phyloP scores from a whole-genome alignment of 2,329 filamentous ascomycete genomes.

The Ilyonectria destructans region DNA sequence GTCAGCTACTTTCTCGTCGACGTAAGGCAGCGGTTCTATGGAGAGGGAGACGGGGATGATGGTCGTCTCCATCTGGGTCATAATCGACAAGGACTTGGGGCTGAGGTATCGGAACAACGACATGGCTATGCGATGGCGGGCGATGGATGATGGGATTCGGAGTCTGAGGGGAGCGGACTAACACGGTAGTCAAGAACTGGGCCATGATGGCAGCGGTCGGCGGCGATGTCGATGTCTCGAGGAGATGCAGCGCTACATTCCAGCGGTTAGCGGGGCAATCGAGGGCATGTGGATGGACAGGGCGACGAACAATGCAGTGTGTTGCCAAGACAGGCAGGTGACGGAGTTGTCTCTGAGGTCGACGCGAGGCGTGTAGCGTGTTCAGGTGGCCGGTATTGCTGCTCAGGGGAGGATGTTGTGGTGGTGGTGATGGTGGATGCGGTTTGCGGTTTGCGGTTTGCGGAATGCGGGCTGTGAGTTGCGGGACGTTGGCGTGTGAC shows the following conservation, averaged over 20 bases:
- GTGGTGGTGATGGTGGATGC: slow-evolving; percentile 9
- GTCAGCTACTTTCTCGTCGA: slow-evolving; percentile 52
- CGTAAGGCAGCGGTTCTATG: slow-evolving; percentile 27
- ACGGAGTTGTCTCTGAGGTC: slow-evolving; percentile 20
- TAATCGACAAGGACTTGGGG: slow-evolving; percentile 53
- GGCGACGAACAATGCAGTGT: slow-evolving; percentile 36
- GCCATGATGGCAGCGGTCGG: slow-evolving; percentile 53
- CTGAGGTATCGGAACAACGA: slow-evolving; percentile 54
- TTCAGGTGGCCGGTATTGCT: slow-evolving; percentile 7
- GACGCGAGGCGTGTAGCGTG: not conserved
- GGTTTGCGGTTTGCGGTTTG: too few species aligned
- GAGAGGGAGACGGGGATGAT: slow-evolving; percentile 52
- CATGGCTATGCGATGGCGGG: slow-evolving; percentile 31
- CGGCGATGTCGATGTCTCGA: slow-evolving; percentile 33
- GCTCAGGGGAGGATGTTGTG: not conserved
- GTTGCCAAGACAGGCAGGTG: slow-evolving; percentile 35
- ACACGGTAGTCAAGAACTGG: slow-evolving; percentile 63
- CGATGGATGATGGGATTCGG: slow-evolving; percentile 6
- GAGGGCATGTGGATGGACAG: slow-evolving; percentile 25
- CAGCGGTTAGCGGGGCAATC: slow-evolving; percentile 61
- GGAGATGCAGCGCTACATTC: slow-evolving; percentile 53
- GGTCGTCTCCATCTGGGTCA: slow-evolving; percentile 51
- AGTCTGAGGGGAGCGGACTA: slow-evolving; percentile 47
- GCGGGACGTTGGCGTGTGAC: not conserved
- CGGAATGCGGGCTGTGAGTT: too few species aligned